Conservation (phyloP, 192 early-diverging fungal species). For the Coemansia aciculifera region DNA sequence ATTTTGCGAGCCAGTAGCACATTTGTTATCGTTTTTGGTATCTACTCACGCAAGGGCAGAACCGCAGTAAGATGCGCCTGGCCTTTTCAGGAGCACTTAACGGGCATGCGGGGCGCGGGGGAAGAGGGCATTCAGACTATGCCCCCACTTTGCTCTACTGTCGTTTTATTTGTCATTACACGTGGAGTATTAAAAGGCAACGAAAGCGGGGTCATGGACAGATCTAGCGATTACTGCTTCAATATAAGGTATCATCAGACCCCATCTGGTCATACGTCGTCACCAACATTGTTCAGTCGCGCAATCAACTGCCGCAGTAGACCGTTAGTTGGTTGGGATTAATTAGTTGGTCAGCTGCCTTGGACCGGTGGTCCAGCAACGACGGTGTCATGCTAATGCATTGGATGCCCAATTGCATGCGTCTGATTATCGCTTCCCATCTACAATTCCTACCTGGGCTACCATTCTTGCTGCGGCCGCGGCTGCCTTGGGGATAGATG, state of each 20-base stretch:
- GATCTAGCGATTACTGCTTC: neutral
- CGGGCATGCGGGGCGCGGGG: neutral
- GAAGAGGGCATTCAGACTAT: slow-evolving; percentile 7
- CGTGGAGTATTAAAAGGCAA: neutral
- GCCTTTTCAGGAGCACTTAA: neutral
- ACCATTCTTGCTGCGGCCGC: neutral
- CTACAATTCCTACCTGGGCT: neutral
- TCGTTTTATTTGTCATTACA: neutral
- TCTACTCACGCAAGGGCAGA: neutral
- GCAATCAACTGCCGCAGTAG: slow-evolving; percentile 3
- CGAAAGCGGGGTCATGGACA: neutral
- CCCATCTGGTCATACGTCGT: neutral
- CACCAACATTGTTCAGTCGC: neutral
- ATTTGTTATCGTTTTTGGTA: neutral
- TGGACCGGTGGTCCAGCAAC: neutral
- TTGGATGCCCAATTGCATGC: neutral
- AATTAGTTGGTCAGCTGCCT: slow-evolving; percentile 4
- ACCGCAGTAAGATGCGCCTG: neutral
- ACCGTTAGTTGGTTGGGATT: neutral
- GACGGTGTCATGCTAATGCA: neutral
- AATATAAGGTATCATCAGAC: neutral
- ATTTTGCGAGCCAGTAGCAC: neutral
- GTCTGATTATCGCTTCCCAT: neutral
- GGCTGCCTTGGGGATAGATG: neutral
- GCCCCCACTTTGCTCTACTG: neutral